These are phyloP conservation scores for Vachellia pachyceras DNA, from an alignment of 306 rosid species.

Conservation along the genomic window DNA sequence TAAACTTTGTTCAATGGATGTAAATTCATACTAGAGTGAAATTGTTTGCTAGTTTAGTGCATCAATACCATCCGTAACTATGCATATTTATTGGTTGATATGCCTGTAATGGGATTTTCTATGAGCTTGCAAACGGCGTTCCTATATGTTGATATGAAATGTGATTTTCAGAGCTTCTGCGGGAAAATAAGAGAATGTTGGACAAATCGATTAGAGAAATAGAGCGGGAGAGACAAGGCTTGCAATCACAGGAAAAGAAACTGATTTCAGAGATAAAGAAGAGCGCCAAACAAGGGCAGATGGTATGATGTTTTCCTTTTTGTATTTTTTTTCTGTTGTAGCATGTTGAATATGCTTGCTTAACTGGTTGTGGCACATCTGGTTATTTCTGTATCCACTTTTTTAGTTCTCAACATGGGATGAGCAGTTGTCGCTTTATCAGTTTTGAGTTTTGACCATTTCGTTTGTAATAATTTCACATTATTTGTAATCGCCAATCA, in stretches of 20 bases:
- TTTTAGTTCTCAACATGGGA: not conserved
- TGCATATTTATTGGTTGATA: not conserved
- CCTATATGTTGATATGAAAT: conserved; percentile 18
- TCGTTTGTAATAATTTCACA: not conserved
- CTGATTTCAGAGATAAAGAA: conserved; percentile 85
- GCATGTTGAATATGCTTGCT: conserved; percentile 7
- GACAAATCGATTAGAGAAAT: conserved; percentile 90
- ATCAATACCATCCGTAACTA: not conserved
- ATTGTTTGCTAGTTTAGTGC: conserved; percentile 18
- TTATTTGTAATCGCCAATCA: not conserved
- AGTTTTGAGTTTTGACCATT: not conserved
- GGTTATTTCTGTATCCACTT: not conserved
- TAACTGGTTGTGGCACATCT: conserved; percentile 13
- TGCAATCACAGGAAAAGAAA: conserved; percentile 86
- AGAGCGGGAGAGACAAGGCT: conserved; percentile 81
- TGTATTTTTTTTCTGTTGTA: conserved; percentile 2
- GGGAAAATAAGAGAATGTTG: conserved; percentile 91
- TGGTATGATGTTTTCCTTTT: conserved; percentile 54
- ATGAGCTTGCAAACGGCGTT: not conserved
- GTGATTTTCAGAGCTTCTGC: conserved; percentile 73
- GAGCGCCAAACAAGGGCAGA: conserved; percentile 94
- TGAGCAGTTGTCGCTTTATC: conserved; percentile 11
- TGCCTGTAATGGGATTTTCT: not conserved
- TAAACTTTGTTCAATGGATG: not conserved
- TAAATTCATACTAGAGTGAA: not conserved